These are phyloP conservation scores for Phytophthora fragariaefolia DNA, from an alignment of 352 stramenopile genomes.

Conservation along the genomic window DNA sequence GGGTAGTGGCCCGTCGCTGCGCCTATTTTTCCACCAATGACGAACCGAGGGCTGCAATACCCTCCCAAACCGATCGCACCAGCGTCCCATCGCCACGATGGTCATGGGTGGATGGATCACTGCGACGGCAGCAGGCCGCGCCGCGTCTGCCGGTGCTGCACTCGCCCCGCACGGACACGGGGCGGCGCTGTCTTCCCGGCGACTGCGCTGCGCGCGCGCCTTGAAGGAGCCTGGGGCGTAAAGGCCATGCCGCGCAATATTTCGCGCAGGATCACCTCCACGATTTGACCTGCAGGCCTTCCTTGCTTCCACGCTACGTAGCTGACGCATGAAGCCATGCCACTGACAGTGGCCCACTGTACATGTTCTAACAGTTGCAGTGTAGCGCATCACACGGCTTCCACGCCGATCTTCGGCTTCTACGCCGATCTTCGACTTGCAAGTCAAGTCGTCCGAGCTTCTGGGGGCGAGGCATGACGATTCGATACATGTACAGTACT, in stretches of 20 bases:
- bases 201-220: neutral
- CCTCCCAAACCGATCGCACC: neutral
- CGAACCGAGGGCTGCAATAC: slow-evolving; percentile 3
- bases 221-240: slow-evolving; percentile 15
- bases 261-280: slow-evolving; percentile 24
- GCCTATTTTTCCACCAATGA: slow-evolving; percentile 29
- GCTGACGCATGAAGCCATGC: too few relatives aligned
- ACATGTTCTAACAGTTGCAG: neutral
- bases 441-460: too few relatives aligned
- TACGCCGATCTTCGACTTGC: too few relatives aligned
- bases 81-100: slow-evolving; percentile 19
- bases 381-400: slow-evolving; percentile 1
- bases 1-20: slow-evolving; percentile 12
- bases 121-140: neutral
- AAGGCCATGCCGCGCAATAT: slow-evolving; percentile 23
- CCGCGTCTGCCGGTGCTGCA: neutral
- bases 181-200: neutral
- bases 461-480: too few relatives aligned
- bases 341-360: too few relatives aligned
- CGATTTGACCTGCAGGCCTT: slow-evolving; percentile 23
- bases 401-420: neutral
- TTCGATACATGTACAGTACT: too few relatives aligned
- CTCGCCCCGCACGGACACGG: too few relatives aligned
- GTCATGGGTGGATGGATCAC: slow-evolving; percentile 11
- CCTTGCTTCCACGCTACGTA: too few relatives aligned